A percentile compares a stretch with the other conserved stretches of the same genome.
Conservation (phyloP, 2,329 filamentous ascomycete genomes). For the Xylaria arbuscula region DNA sequence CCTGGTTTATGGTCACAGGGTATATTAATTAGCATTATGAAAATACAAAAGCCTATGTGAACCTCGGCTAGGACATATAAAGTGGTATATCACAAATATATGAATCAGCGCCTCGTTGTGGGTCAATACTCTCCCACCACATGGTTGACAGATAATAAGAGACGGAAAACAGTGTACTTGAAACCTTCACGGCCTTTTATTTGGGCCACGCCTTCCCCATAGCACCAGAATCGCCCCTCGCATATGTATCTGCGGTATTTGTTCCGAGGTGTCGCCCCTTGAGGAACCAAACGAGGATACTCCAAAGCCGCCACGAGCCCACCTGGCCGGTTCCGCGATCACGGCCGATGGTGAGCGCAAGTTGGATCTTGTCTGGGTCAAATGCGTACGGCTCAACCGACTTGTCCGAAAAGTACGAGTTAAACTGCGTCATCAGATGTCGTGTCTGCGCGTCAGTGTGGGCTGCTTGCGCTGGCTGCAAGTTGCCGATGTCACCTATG, state of each 20-base stretch:
- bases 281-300: slow-evolving; percentile 50
- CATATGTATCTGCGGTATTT: slow-evolving; percentile 47
- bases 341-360: slow-evolving; percentile 56
- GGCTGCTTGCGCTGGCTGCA: slow-evolving; percentile 52
- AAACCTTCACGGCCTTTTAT: neutral
- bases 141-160: neutral
- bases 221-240: slow-evolving; percentile 44
- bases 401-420: slow-evolving; percentile 49
- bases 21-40: neutral
- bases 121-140: neutral
- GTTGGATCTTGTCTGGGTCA: slow-evolving; percentile 45
- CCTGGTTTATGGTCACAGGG: neutral
- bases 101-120: neutral
- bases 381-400: slow-evolving; percentile 49
- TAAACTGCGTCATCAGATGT: slow-evolving; percentile 33
- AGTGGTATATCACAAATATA: neutral
- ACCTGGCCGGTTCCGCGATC: slow-evolving; percentile 50
- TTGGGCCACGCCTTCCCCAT: slow-evolving; percentile 35
- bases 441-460: slow-evolving; percentile 50
- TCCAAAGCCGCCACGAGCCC: slow-evolving; percentile 43
- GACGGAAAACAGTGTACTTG: neutral
- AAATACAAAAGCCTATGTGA: neutral
- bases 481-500: slow-evolving; percentile 57
- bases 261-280: slow-evolving; percentile 56
- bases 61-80: neutral